These are phyloP conservation scores for Beauveria bassiana DNA, from an alignment of 2,329 filamentous ascomycete species.

Conservation along the genomic window DNA sequence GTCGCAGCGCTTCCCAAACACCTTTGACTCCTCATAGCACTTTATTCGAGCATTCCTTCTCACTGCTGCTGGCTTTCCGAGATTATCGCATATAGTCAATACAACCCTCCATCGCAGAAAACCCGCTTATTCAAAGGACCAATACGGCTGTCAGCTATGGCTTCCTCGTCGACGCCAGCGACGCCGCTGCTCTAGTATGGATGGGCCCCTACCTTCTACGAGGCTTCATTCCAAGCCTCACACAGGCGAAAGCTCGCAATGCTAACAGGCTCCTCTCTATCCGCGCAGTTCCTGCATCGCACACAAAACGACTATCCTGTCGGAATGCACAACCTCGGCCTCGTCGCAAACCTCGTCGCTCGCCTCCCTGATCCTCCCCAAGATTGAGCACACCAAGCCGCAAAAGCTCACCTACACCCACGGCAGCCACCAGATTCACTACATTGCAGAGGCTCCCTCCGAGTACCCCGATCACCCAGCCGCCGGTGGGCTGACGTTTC, in stretches of 20 bases:
- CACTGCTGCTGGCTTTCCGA: not conserved
- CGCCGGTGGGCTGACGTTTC: conserved; percentile 79
- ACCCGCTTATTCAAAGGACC: not conserved
- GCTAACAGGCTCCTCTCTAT: not conserved
- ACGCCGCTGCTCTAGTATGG: conserved; percentile 68
- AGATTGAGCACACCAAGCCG: conserved; percentile 72
- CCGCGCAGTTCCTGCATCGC: conserved; percentile 76
- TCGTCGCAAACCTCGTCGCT: conserved; percentile 78
- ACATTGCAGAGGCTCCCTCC: conserved; percentile 77
- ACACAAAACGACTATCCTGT: conserved; percentile 83
- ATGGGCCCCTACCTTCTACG: not conserved
- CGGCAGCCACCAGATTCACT: conserved; percentile 88
- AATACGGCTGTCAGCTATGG: conserved; percentile 40
- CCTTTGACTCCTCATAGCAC: not conserved
- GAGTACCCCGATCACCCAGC: conserved; percentile 50
- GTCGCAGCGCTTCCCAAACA: not conserved
- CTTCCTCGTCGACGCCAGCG: conserved; percentile 59
- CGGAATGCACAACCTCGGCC: conserved; percentile 84
- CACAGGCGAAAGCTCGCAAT: not conserved
- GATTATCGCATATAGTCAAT: not conserved
- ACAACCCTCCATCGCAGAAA: not conserved
- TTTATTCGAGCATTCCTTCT: not conserved
- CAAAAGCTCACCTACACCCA: conserved; percentile 95
- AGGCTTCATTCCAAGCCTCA: not conserved
- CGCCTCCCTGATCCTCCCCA: conserved; percentile 88